Evolutionary conservation across 2,329 filamentous ascomycete species (phyloP), one percentile per base, ranked within the genome.

Genomic region (Colletotrichum endophyticum): DNA sequence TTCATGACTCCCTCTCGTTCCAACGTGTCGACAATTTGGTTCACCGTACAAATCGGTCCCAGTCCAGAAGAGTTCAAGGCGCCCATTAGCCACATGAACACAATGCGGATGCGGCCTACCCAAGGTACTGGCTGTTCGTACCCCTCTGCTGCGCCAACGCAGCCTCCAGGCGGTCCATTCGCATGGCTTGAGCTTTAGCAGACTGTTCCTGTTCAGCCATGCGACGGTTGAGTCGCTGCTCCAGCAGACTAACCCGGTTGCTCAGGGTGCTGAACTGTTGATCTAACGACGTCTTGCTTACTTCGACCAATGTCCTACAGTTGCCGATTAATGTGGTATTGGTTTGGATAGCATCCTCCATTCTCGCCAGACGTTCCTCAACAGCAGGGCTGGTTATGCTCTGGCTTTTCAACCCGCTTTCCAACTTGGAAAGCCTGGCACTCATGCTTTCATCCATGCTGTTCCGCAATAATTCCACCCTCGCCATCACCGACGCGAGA

Each of bases 261-360:
- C 49, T 13, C n/a, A 76, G 32, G 5, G 19, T 49, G 36, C 36
- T 16, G 19, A 68, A 62, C 6, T 69, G 63, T 28, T 76, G 73
- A 28, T 66, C 73, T 8, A 73, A 15, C 3, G 56, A 57, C 6
- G 44, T 64, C 34, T 73, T 73, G 57, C 56, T 73, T 8, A 59
- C 63, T 34, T 73, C 73, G 11, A 76, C 64, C n/a, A 76, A 27
- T 8, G 64, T 73, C 61, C 70, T 76, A 39, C 73, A 73, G 15
- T 68, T 64, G 25, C 64, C 19, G 39, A 76, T 69, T 22, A 76
- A 59, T 27, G 57, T 36, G 19, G 27, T 30, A 3, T 27, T 73
- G 19, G 34, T 49, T 16, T 32, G 27, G 19, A 64, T 34, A 36
- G 44, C 44, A 36, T 68, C 57, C n/a, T 73, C 73, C 30, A 73